Conservation (phyloP, 257 asterid species). For the Coffea eugenioides region DNA sequence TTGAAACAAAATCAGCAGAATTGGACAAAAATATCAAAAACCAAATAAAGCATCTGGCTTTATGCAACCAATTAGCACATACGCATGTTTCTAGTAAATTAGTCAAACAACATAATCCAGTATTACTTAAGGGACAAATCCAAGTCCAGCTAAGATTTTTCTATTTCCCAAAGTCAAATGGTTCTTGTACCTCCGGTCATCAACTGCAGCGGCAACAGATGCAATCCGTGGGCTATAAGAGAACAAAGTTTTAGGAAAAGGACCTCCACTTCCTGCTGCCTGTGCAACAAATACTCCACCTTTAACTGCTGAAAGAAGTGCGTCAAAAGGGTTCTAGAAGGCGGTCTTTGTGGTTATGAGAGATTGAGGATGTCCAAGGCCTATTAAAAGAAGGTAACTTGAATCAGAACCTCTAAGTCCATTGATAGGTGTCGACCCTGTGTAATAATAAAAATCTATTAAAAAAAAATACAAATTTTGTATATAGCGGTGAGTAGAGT, state of each 20-base stretch:
- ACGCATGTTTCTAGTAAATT: neutral
- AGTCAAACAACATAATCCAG: neutral
- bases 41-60: neutral
- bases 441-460: no score
- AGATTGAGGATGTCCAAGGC: no score
- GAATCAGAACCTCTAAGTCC: no score
- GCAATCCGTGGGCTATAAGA: slow-evolving; percentile 99
- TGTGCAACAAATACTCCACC: slow-evolving; percentile 97
- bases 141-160: slow-evolving; percentile 23
- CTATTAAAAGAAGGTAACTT: no score
- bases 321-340: slow-evolving; percentile 88
- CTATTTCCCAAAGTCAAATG: slow-evolving; percentile 73
- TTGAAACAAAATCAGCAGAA: neutral
- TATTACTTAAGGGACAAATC: slow-evolving; percentile 83
- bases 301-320: slow-evolving; percentile 91
- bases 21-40: neutral
- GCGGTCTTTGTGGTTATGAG: slow-evolving; percentile 68
- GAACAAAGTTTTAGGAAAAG: slow-evolving; percentile 81
- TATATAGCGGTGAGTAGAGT: no score
- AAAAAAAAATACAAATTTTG: no score
- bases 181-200: slow-evolving; percentile 93
- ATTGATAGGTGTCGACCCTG: no score
- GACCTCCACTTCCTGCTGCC: slow-evolving; percentile 99
- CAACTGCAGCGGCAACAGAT: slow-evolving; percentile 97
- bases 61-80: neutral